Percentiles rank a stretch among this genome's conserved stretches.
Conservation (phyloP, 352 stramenopile genomes). For the Phytophthora podocarpi region DNA sequence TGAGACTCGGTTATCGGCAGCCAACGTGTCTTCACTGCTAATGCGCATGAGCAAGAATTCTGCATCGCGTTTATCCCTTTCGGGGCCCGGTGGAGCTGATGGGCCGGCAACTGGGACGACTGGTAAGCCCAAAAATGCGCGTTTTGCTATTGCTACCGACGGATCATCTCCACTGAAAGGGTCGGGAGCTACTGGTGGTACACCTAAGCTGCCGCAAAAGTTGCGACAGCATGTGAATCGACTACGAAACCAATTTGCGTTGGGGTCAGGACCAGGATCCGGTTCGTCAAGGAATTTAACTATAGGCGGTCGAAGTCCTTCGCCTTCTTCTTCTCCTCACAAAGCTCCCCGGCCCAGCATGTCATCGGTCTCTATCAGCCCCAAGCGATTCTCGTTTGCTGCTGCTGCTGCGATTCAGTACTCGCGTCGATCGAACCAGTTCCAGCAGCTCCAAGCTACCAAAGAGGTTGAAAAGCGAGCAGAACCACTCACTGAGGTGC, state of each 20-base stretch:
- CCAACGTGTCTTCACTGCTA: conserved; percentile 29
- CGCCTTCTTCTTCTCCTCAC: conserved; percentile 6
- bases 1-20: conserved; percentile 11
- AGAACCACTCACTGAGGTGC: neutral
- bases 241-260: conserved; percentile 51
- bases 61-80: conserved; percentile 9
- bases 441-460: conserved; percentile 32
- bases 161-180: conserved; percentile 3
- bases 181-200: neutral
- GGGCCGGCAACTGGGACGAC: neutral
- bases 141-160: conserved; percentile 13
- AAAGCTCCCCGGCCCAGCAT: conserved; percentile 17
- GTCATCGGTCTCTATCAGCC: neutral
- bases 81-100: neutral
- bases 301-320: conserved; percentile 15
- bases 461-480: conserved; percentile 17
- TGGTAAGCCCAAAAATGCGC: conserved; percentile 18
- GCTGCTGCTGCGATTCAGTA: conserved; percentile 30
- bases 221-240: conserved; percentile 54
- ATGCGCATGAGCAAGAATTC: conserved; percentile 37
- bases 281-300: conserved; percentile 17
- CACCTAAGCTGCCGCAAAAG: conserved; percentile 56
- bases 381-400: conserved; percentile 29
- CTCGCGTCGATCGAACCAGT: conserved; percentile 42
- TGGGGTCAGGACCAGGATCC: conserved; percentile 25